These are phyloP conservation scores for Tephrocybe sp. DNA, from an alignment of 768 basidiomycete species.

Conservation along the genomic window DNA sequence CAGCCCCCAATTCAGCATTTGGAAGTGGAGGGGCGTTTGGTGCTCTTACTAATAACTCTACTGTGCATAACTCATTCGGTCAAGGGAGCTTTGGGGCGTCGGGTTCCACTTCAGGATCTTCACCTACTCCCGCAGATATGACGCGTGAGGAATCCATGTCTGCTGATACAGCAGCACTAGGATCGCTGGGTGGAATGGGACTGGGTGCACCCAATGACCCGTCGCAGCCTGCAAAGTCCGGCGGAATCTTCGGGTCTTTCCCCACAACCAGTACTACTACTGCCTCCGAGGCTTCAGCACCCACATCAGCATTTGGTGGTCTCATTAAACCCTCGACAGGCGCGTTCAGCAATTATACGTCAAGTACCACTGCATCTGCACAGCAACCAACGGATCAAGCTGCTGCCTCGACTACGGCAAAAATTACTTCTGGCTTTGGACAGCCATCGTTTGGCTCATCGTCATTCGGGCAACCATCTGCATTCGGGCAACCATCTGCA, in stretches of 20 bases:
- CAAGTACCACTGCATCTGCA: conserved; percentile 6
- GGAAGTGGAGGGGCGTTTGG: conserved; percentile 18
- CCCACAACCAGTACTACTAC: background rate
- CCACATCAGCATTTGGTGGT: conserved; percentile 25
- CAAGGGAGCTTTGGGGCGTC: conserved; percentile 25
- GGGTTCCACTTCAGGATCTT: conserved; percentile 14
- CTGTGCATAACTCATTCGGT: conserved; percentile 23
- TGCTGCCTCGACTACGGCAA: conserved; percentile 1
- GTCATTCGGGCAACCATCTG: conserved; percentile 23
- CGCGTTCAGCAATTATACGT: conserved; percentile 37
- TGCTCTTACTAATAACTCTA: conserved; percentile 14
- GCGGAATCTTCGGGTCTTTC: conserved; percentile 39
- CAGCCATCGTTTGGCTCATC: conserved; percentile 13
- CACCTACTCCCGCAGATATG: conserved; percentile 24
- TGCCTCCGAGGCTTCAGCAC: conserved; percentile 19
- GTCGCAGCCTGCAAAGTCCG: conserved; percentile 23
- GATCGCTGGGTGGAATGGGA: conserved; percentile 29
- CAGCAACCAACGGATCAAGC: conserved; percentile 9
- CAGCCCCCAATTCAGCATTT: conserved; percentile 20
- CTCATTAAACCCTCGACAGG: conserved; percentile 38
- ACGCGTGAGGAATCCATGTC: conserved; percentile 49
- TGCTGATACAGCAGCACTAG: conserved; percentile 34
- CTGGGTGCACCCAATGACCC: conserved; percentile 23
- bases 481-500: conserved; percentile 36
- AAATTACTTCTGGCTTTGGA: conserved; percentile 21